phyloP scores from a whole-genome alignment of 345 rosid species.

The Eucalyptus albens region DNA sequence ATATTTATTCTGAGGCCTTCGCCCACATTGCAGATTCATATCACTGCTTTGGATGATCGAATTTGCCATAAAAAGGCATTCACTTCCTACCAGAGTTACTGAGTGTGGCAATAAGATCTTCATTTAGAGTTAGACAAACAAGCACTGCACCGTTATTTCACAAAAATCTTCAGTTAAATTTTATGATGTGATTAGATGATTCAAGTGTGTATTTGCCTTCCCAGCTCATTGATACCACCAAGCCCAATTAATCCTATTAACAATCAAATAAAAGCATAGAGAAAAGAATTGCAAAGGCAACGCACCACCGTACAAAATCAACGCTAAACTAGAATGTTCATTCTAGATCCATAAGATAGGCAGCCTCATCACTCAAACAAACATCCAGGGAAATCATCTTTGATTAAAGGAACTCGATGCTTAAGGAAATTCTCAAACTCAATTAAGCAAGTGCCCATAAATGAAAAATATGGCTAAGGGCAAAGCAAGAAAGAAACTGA shows the following conservation, averaged over 20 bases:
- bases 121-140: not conserved
- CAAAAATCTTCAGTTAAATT: not conserved
- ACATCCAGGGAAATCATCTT: not conserved
- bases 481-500: not conserved
- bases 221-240: not conserved
- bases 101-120: not conserved
- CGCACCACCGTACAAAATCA: not conserved
- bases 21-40: not conserved
- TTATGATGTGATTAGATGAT: not conserved
- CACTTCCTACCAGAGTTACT: not conserved
- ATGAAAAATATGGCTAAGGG: not conserved
- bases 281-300: not conserved
- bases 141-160: not conserved
- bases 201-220: not conserved
- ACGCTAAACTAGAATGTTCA: not conserved
- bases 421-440: not conserved
- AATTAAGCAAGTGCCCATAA: not conserved
- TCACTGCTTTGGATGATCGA: not conserved
- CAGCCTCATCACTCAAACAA: not conserved
- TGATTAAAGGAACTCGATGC: not conserved
- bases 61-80: not conserved
- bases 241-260: not conserved
- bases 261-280: not conserved
- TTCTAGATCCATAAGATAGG: not conserved
- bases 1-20: not conserved